phyloP scores from a whole-genome alignment of 208 protist species.

The Acanthamoeba royreba region DNA sequence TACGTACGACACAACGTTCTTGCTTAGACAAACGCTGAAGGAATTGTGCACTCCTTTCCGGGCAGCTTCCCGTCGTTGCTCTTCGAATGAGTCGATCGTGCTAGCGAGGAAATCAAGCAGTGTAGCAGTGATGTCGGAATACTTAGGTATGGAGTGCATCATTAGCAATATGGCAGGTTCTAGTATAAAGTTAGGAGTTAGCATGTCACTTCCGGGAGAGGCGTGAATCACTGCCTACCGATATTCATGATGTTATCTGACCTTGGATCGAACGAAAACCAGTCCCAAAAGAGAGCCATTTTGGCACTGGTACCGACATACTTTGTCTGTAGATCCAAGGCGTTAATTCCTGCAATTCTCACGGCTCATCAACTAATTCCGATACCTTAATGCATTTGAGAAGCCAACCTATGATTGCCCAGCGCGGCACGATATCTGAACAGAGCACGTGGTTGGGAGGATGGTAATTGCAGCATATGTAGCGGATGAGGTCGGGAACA shows the following conservation, averaged over 20 bases:
- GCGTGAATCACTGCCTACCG: too few species aligned
- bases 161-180: constrained; percentile 73
- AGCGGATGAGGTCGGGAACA: constrained; percentile 73
- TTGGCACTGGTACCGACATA: constrained; percentile 44
- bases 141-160: constrained; percentile 71
- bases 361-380: neutral
- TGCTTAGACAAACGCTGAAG: constrained; percentile 38
- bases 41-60: constrained; percentile 52
- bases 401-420: constrained; percentile 75
- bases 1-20: constrained; percentile 58
- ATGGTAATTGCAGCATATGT: constrained; percentile 73
- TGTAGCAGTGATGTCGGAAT: constrained; percentile 63
- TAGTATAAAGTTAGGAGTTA: too few species aligned
- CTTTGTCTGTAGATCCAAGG: constrained; percentile 1
- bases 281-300: constrained; percentile 72
- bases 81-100: neutral
- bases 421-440: constrained; percentile 65
- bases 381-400: constrained; percentile 54
- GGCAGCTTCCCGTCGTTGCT: constrained; percentile 42
- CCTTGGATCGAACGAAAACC: constrained; percentile 64
- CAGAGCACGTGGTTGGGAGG: constrained; percentile 69
- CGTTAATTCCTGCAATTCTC: neutral
- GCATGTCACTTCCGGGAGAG: too few species aligned
- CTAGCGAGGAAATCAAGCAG: constrained; percentile 64
- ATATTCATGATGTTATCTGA: constrained; percentile 77